A percentile compares a stretch with the other conserved stretches of the same genome.
Conservation (phyloP, 345 rosid genomes). For the Toxicodendron radicans region DNA sequence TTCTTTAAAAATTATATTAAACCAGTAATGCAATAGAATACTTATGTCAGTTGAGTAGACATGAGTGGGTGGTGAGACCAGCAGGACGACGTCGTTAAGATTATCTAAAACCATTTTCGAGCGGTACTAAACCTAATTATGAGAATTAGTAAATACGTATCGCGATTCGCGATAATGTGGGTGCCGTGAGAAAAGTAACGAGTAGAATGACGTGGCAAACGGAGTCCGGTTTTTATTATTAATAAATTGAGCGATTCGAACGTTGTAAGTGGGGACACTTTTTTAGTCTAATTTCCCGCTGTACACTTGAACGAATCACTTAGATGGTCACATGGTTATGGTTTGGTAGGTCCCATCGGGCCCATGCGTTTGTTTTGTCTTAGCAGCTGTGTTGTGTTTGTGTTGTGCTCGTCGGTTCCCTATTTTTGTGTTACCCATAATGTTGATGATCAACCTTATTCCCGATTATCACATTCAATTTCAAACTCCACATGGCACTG, state of each 20-base stretch:
- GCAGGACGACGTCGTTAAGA: conserved; percentile 17
- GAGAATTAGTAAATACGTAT: not conserved
- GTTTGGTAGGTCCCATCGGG: conserved; percentile 24
- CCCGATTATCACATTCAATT: too few species aligned
- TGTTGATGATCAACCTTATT: too few species aligned
- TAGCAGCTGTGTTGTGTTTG: too few species aligned
- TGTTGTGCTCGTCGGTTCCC: not conserved
- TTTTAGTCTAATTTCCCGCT: conserved; percentile 30
- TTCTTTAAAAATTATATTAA: not conserved
- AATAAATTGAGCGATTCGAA: conserved; percentile 28
- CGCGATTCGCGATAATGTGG: conserved; percentile 13
- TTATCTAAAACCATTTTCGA: not conserved
- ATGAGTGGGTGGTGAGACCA: not conserved
- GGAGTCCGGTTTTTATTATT: not conserved
- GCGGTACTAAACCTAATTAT: not conserved
- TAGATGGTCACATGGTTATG: conserved; percentile 19
- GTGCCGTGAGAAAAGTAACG: conserved; percentile 25
- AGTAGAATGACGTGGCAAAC: conserved; percentile 39
- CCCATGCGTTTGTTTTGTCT: not conserved
- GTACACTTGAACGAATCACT: not conserved
- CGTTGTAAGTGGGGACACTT: conserved; percentile 51
- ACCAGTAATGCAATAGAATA: not conserved
- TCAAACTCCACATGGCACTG: too few species aligned
- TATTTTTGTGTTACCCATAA: not conserved
- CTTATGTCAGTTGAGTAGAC: not conserved